These are phyloP conservation scores for Sutorius eximius DNA, from an alignment of 1,284 basidiomycete genomes.

Conservation along the genomic window DNA sequence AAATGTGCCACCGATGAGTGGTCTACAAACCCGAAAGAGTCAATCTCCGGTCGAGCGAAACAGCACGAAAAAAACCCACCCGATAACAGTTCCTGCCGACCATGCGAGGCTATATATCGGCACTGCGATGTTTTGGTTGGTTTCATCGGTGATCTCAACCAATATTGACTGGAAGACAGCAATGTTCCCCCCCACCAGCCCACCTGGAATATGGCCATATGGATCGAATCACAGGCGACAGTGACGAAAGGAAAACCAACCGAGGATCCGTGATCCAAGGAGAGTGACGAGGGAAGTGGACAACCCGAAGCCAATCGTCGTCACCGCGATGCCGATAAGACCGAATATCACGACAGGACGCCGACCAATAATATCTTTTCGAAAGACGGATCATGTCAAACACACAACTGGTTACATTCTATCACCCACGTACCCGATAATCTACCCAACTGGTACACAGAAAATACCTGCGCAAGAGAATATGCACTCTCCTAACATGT, in stretches of 20 bases:
- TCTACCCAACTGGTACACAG: conserved; percentile 61
- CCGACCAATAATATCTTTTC: conserved; percentile 54
- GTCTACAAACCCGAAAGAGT: conserved; percentile 35
- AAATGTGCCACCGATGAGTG: conserved; percentile 57
- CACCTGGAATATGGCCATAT: conserved; percentile 35
- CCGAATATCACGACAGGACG: conserved; percentile 57
- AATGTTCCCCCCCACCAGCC: conserved; percentile 58
- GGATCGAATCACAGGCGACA: not conserved
- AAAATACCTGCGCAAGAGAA: conserved; percentile 55
- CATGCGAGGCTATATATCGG: conserved; percentile 60
- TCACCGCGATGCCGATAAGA: conserved; percentile 50
- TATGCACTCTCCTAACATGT: conserved; percentile 54
- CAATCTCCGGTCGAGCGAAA: not conserved
- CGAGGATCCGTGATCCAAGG: conserved; percentile 11
- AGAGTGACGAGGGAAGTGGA: conserved; percentile 49
- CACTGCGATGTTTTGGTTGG: conserved; percentile 59
- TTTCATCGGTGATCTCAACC: conserved; percentile 60
- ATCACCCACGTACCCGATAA: conserved; percentile 45
- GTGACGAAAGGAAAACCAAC: not conserved
- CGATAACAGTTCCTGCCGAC: conserved; percentile 57
- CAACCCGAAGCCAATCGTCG: conserved; percentile 53
- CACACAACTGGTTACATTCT: too few relatives aligned
- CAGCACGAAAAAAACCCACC: conserved; percentile 32
- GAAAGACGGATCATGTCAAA: conserved; percentile 4
- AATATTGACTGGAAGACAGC: conserved; percentile 50